Evolutionary conservation across 495 filamentous ascomycete species (phyloP), one percentile per base, ranked within the genome.

Genomic region (Talaromyces nanjingensis): DNA sequence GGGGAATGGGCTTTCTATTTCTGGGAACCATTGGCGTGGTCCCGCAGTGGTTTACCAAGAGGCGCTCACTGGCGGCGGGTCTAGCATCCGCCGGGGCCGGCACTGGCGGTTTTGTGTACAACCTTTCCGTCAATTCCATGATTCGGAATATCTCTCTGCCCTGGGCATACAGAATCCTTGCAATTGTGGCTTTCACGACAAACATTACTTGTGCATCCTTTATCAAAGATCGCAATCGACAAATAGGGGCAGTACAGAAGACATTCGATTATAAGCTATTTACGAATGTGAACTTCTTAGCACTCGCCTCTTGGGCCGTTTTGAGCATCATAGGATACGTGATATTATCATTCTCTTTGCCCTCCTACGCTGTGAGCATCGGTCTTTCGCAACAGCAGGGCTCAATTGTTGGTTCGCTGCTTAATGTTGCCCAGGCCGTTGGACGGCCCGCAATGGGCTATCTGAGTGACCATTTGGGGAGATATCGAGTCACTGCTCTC

Each of bases 381-480:
- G 89, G 89, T 2, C 79, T 92, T 24, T 76, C 76, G 4, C 72
- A 81, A 1, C 71, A 74, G 8, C 86, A 91, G 67, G 88, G 84
- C 3, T 84, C 84, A 8, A 70, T 88, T n/a, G 77, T 87, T 6
- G 81, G 81, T 1, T 88, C 87, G 0, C 73, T 92, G 27, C 78
- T 92, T 64, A 92, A 87, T 66, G 69, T 91, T 65, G 80, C 86
- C 49, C 84, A 87, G 70, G 84, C 77, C 0, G 54, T 90, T 59
- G 88, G 89, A 12, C 77, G 90, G 8, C 89, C 88, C 2, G 69
- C 83, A 3, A 86, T 92, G 24, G 91, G 91, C 0, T 73, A 86
- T 25, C 79, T 84, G 25, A 88, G 86, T 63, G 91, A 93, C 70
- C 67, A 66, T 24, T 75, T 83, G 59, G 89, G 90, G 0, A 77